Percentiles rank a stretch among this genome's conserved stretches.
These are phyloP conservation scores for Saccharomycopsis fermentans DNA, from an alignment of 805 yeast species.

Conservation along the genomic window DNA sequence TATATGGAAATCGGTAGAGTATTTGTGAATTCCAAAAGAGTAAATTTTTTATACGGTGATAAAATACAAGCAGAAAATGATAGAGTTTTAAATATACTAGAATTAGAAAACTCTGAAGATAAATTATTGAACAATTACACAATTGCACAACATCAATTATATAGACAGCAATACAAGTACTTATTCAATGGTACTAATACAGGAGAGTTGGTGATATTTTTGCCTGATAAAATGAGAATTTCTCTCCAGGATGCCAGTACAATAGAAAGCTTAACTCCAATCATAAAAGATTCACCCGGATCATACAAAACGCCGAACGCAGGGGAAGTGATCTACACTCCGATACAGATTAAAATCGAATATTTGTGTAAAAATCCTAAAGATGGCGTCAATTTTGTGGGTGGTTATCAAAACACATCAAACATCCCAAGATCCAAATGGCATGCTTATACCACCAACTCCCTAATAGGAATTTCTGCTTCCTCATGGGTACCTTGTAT, in stretches of 20 bases:
- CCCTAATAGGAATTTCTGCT: slow-evolving; percentile 69
- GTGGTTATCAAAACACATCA: slow-evolving; percentile 36
- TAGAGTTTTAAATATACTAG: slow-evolving; percentile 24
- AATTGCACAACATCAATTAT: slow-evolving; percentile 22
- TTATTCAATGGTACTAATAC: slow-evolving; percentile 43
- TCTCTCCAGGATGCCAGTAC: slow-evolving; percentile 43
- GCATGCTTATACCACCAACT: slow-evolving; percentile 81
- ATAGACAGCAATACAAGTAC: slow-evolving; percentile 42
- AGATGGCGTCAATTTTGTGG: slow-evolving; percentile 69
- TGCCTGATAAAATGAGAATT: slow-evolving; percentile 60
- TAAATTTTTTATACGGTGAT: slow-evolving; percentile 49
- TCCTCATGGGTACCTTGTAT: slow-evolving; percentile 98
- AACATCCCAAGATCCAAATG: slow-evolving; percentile 39
- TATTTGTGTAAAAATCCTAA: slow-evolving; percentile 56
- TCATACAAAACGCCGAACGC: slow-evolving; percentile 27
- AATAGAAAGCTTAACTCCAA: slow-evolving; percentile 28
- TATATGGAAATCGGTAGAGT: slow-evolving; percentile 58
- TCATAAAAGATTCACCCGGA: slow-evolving; percentile 30
- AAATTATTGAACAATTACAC: slow-evolving; percentile 6
- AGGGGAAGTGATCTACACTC: slow-evolving; percentile 52
- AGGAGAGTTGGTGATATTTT: slow-evolving; percentile 51
- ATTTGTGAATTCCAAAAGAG: slow-evolving; percentile 50
- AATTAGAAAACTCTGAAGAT: slow-evolving; percentile 1
- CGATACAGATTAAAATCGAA: slow-evolving; percentile 59
- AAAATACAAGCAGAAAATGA: slow-evolving; percentile 31